phyloP scores from a whole-genome alignment of 148 eudicot species.

The Rhododendron simsii region DNA sequence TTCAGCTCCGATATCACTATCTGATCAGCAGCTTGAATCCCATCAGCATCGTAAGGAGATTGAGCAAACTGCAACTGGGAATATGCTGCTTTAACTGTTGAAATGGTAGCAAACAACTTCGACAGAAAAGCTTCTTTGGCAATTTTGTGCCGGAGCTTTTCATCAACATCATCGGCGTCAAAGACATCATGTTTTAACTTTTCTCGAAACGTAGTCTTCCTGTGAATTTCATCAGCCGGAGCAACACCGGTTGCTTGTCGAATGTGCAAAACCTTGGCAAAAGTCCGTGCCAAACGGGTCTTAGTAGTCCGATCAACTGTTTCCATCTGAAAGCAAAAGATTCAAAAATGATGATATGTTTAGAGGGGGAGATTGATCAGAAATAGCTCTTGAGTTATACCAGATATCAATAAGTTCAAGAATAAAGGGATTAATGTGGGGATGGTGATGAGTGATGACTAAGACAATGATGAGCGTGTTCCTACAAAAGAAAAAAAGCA shows the following conservation, averaged over 20 bases:
- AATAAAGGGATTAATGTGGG: constrained; percentile 9
- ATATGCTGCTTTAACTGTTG: constrained; percentile 79
- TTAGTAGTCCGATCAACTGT: constrained; percentile 41
- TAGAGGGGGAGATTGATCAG: constrained; percentile 1
- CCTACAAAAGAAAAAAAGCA: constrained; percentile 32
- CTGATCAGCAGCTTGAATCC: constrained; percentile 72
- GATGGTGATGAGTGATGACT: constrained; percentile 11
- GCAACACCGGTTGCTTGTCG: constrained; percentile 52
- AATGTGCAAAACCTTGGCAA: constrained; percentile 66
- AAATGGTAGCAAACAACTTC: constrained; percentile 66
- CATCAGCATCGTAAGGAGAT: constrained; percentile 75
- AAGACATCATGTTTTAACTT: constrained; percentile 21
- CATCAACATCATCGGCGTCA: constrained; percentile 35
- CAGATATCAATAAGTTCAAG: constrained; percentile 9
- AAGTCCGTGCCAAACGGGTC: constrained; percentile 65
- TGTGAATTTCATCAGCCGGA: constrained; percentile 38
- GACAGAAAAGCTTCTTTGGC: constrained; percentile 70
- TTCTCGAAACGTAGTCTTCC: constrained; percentile 33
- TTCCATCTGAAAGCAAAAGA: constrained; percentile 53
- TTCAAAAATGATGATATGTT: neutral
- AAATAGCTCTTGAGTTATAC: constrained; percentile 12
- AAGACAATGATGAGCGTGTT: constrained; percentile 23
- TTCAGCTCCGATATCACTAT: constrained; percentile 64
- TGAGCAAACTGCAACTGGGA: constrained; percentile 75
- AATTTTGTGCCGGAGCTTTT: constrained; percentile 29